A percentile compares a stretch with the other conserved stretches of the same genome.
Conservation (phyloP, 108 stramenopile genomes). For the Parmales sp. region DNA sequence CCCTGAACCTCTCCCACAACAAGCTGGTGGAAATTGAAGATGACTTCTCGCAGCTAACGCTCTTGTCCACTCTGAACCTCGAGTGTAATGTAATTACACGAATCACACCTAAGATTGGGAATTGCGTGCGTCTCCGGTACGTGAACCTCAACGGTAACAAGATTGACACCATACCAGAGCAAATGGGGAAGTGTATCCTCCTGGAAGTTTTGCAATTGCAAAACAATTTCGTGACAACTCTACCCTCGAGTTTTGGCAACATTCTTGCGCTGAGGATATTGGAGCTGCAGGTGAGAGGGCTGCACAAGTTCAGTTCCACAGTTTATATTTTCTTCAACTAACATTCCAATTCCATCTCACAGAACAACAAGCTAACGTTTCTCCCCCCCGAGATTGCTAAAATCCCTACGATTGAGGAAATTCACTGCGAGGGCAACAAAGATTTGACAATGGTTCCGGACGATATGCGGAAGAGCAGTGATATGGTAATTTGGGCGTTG, state of each 20-base stretch:
- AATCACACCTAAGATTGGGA: background rate
- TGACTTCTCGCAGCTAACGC: background rate
- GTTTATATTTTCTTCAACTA: too few species aligned
- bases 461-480: background rate
- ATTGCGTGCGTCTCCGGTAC: background rate
- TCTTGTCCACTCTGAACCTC: background rate
- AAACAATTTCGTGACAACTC: background rate
- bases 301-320: too few species aligned
- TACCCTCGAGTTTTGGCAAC: background rate
- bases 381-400: constrained; percentile 7
- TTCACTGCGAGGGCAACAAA: background rate
- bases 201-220: background rate
- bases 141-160: background rate
- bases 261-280: background rate
- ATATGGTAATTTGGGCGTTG: constrained; percentile 9
- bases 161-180: background rate
- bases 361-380: background rate
- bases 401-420: background rate
- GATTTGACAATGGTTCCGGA: constrained; percentile 1
- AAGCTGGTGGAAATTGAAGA: constrained; percentile 5
- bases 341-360: too few species aligned
- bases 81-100: background rate
- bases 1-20: background rate
- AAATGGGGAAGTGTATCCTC: constrained; percentile 9
- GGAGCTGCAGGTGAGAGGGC: too few species aligned